Base-by-base conservation (phyloP, 179 eudicot species). In the Carnegiea gigantea region DNA sequence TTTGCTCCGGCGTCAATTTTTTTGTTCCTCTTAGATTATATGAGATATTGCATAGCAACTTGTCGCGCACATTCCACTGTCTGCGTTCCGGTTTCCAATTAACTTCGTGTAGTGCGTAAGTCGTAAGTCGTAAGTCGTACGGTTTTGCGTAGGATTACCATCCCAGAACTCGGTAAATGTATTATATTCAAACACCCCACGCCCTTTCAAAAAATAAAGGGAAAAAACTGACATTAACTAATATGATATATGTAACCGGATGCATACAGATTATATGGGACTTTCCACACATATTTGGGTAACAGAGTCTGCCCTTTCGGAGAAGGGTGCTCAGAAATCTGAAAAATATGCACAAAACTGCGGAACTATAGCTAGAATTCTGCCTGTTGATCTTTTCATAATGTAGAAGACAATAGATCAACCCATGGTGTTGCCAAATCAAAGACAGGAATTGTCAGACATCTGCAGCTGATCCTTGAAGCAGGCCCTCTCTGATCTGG, bases 401-500 rank as follows among this genome's bases (percentile, higher is more conserved):
- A 18, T 57, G 57, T 4, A 6, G 14, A 51, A 51, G 10, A 51
- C 57, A 11, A 51, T 13, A 51, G 57, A 51, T 20, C 0, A 60
- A 62, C 26, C 49, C 46, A 46, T 7, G 14, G 57, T 51, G 9
- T 30, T 3, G 28, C 49, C 57, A 38, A 24, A 18, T 49, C n/a
- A 18, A 13, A 14, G 73, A 65, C 10, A 23, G 9, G 5, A 70
- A 17, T 70, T 1, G 43, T 70, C 23, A 70, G 9, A 30, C 20
- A 70, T 70, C 3, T 9, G 82, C 70, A 4, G 82, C 67, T 8
- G 82, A 75, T 14, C 59, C 80, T 68, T 82, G 87, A 75, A 82
- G 87, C 40, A 82, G 79, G 12, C 87, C 85, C 21, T 82, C 81
- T 49, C 84, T 75, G 49, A 85, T 85, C 80, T 85, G 85, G 0